Conservation (phyloP, 257 asterid species). For the Gentiana straminea region DNA sequence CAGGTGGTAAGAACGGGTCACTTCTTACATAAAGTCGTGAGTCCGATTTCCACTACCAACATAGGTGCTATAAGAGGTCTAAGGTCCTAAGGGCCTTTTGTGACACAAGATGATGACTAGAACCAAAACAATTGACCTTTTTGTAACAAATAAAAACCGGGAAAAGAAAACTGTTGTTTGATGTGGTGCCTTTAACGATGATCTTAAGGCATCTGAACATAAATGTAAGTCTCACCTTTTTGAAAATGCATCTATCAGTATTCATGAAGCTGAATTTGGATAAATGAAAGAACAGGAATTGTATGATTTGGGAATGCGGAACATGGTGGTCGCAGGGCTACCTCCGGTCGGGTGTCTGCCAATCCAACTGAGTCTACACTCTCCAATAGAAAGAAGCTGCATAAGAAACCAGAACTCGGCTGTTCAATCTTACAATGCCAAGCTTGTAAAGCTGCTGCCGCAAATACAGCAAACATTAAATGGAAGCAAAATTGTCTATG, state of each 20-base stretch:
- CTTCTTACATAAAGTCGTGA: too few species aligned
- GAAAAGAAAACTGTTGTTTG: too few species aligned
- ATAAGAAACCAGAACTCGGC: slow-evolving; percentile 11
- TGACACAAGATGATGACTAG: too few species aligned
- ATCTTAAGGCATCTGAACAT: neutral
- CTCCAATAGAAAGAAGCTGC: slow-evolving; percentile 10
- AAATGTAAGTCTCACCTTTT: too few species aligned
- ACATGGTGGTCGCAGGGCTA: slow-evolving; percentile 13
- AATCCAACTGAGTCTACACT: slow-evolving; percentile 12
- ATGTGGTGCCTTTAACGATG: neutral
- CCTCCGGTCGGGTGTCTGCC: slow-evolving; percentile 27
- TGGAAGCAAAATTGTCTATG: slow-evolving; percentile 17
- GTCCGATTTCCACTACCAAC: too few species aligned
- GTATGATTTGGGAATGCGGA: slow-evolving; percentile 15
- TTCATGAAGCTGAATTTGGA: too few species aligned
- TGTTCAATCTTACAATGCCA: slow-evolving; percentile 9
- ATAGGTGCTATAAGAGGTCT: too few species aligned
- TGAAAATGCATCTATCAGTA: too few species aligned
- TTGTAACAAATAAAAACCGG: too few species aligned
- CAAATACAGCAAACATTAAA: slow-evolving; percentile 4
- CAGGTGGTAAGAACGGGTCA: too few species aligned
- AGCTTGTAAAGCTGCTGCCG: slow-evolving; percentile 10
- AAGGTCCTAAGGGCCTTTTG: too few species aligned
- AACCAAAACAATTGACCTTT: too few species aligned
- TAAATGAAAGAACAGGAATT: slow-evolving; percentile 9